Base-by-base conservation (phyloP, 257 asterid species). In the Nicotiana tabacum region DNA sequence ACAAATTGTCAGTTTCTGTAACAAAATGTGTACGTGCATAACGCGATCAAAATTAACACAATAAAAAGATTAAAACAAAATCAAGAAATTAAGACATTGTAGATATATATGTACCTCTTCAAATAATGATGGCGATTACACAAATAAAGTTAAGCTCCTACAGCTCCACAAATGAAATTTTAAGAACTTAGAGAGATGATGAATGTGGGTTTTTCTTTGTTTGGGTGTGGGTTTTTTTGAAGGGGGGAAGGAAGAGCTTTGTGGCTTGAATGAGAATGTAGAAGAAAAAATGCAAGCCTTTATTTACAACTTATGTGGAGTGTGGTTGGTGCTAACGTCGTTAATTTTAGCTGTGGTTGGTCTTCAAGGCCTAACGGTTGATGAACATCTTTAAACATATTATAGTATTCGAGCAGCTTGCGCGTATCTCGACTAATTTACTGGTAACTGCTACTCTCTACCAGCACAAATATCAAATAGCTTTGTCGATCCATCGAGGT, bases 281-380 rank as follows among this genome's bases (percentile, higher is more conserved):
- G 81, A 85, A 64, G 13, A 32, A 29, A 82, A 29, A 43, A 32
- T 27, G 83, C 27, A 43, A 78, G 65, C 88, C 87, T 84, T 77
- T 90, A 87, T 89, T 86, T 67, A 77, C 48, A 43, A 67, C 78
- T 39, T 16, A 39, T 21, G 35, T 12, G 5, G 56, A 60, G 12
- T 43, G 81, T 80, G 89, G 90, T 88, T 84, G 91, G 90, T 88
- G 87, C 83, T 82, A 79, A 83, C 84, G 85, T 62, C 82, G 85
- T 81, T 87, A 78, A 84, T 77, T 85, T 58, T 57, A 61, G 77
- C 18, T 81, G 37, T 55, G 58, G 69, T 62, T 79, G 80, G 85
- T n/a, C 80, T 62, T 53, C 58, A 3, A 53, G 58, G 58, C 58
- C 18, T 53, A 53, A 53, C 76, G 27, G 32, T 76, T 43, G 51